Percentiles rank a stretch among this genome's conserved stretches.
Evolutionary conservation across 2,329 filamentous ascomycete genomes (phyloP).

Genomic region (Emmonsia crescens): DNA sequence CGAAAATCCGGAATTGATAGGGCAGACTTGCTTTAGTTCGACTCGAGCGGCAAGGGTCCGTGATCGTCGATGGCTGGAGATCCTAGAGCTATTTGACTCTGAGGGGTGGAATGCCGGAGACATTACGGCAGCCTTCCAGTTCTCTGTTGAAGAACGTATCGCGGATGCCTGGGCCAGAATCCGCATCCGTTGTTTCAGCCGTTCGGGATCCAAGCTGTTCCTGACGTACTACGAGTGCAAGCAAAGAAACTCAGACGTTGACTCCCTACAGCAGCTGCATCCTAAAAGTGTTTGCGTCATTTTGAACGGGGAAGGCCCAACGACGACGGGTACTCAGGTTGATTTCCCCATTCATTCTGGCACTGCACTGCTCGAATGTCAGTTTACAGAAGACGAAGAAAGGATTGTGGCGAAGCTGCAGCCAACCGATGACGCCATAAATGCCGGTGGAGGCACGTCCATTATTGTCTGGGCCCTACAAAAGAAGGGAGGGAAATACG

Average conservation of each 20-base stretch:
- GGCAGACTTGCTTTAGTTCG: constrained; percentile 3
- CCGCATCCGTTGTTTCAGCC: constrained; percentile 4
- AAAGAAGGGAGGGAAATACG: neutral
- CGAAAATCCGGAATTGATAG: neutral
- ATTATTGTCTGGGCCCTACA: constrained; percentile 4
- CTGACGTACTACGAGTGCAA: constrained; percentile 1
- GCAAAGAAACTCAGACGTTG: neutral
- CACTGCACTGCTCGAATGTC: neutral
- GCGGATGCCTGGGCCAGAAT: constrained; percentile 1
- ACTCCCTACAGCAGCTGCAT: neutral
- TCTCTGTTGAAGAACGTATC: neutral
- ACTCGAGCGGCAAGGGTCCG: constrained; percentile 5
- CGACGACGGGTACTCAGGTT: constrained; percentile 1
- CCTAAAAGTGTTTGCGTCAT: neutral
- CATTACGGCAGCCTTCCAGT: neutral
- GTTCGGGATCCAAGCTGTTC: neutral
- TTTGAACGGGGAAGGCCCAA: neutral
- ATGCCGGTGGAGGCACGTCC: neutral
- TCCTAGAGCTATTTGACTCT: constrained; percentile 4
- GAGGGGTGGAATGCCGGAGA: constrained; percentile 2
- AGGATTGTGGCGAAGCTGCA: neutral
- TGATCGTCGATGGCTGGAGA: neutral
- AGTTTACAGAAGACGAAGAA: constrained; percentile 3
- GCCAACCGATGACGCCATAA: constrained; percentile 1
- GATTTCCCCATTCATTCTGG: constrained; percentile 3